Evolutionary conservation across 1,284 basidiomycete genomes (phyloP).

Genomic region (Cryptococcus sp.): DNA sequence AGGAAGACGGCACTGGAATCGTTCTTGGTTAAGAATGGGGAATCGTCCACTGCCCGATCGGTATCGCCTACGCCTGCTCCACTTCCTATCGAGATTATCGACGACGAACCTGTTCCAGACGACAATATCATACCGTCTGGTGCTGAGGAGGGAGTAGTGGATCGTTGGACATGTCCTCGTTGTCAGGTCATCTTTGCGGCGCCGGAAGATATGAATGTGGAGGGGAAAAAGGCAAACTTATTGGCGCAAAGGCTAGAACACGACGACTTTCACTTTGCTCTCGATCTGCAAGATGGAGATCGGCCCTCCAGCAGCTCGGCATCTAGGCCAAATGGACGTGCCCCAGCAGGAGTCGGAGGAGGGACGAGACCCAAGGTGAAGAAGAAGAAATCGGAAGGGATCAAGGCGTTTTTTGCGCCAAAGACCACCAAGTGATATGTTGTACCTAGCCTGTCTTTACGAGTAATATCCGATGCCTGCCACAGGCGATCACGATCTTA

Average conservation of each 20-base stretch:
- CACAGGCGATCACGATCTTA: too few species aligned
- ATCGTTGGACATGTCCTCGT: slow-evolving; percentile 26
- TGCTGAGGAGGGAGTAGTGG: not conserved
- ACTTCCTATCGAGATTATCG: slow-evolving; percentile 40
- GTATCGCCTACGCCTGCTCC: not conserved
- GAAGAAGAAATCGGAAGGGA: slow-evolving; percentile 52
- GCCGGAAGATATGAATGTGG: slow-evolving; percentile 2
- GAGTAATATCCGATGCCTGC: too few species aligned
- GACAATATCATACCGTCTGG: not conserved
- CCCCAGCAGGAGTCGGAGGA: slow-evolving; percentile 1
- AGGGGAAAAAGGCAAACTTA: slow-evolving; percentile 33
- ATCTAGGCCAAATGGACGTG: not conserved
- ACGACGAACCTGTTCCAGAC: not conserved
- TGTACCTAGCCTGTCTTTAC: too few species aligned
- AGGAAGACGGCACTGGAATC: slow-evolving; percentile 25
- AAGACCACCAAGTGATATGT: slow-evolving; percentile 14
- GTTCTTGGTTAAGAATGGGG: slow-evolving; percentile 23
- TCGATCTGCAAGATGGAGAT: slow-evolving; percentile 55
- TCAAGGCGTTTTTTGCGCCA: slow-evolving; percentile 66
- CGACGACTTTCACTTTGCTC: slow-evolving; percentile 78
- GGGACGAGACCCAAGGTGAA: slow-evolving; percentile 21
- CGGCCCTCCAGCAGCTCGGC: not conserved
- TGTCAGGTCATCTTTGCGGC: slow-evolving; percentile 16
- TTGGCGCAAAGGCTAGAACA: slow-evolving; percentile 62
- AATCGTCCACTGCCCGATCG: slow-evolving; percentile 8